phyloP scores from a whole-genome alignment of 805 yeast species.

The Aciculoconidium aculeatum region DNA sequence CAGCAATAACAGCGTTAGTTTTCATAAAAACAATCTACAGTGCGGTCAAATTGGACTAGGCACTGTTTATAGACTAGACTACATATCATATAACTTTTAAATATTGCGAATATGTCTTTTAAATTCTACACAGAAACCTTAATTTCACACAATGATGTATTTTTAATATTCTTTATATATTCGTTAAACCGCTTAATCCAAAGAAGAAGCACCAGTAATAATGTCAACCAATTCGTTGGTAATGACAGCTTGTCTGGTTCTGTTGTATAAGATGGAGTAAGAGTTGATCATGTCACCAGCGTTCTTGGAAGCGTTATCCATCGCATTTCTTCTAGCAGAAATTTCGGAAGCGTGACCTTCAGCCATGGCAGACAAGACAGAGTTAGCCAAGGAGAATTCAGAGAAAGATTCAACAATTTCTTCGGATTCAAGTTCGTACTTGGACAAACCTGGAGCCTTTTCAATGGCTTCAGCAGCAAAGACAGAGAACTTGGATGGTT shows the following conservation, averaged over 20 bases:
- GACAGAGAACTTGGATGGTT: conserved; percentile 66
- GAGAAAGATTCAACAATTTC: conserved; percentile 66
- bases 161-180: conserved; percentile 1
- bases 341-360: conserved; percentile 98
- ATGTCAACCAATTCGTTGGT: conserved; percentile 99
- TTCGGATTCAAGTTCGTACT: conserved; percentile 69
- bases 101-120: too few species aligned
- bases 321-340: conserved; percentile 98
- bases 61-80: background rate
- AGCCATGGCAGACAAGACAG: conserved; percentile 85
- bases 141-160: too few species aligned
- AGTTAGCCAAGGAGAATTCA: conserved; percentile 87
- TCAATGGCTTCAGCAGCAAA: conserved; percentile 68
- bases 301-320: conserved; percentile 99
- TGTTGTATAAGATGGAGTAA: conserved; percentile 96
- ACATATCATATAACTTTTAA: too few species aligned
- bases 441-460: conserved; percentile 77
- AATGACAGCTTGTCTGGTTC: conserved; percentile 98
- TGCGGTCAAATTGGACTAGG: conserved; percentile 50
- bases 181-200: conserved; percentile 51
- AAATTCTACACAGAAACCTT: too few species aligned
- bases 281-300: conserved; percentile 98
- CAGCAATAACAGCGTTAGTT: conserved; percentile 58
- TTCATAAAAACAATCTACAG: conserved; percentile 61
- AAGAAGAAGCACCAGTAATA: conserved; percentile 98